phyloP scores from a whole-genome alignment of 306 rosid species.

The Casuarina glauca region DNA sequence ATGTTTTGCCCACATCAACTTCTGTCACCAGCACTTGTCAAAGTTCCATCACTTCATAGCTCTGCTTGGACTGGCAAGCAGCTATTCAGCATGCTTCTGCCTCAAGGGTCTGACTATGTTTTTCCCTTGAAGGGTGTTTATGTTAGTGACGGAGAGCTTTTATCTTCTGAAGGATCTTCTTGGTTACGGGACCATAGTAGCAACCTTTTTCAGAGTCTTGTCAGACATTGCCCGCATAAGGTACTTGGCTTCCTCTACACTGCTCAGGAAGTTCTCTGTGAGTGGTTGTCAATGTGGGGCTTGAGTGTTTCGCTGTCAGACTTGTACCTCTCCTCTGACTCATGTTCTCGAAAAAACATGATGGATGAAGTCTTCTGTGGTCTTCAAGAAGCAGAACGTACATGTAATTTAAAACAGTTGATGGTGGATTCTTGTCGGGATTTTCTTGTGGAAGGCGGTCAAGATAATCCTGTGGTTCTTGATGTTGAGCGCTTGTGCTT shows the following conservation, averaged over 20 bases:
- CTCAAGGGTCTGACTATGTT: conserved; percentile 54
- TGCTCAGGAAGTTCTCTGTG: conserved; percentile 78
- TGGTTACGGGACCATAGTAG: conserved; percentile 67
- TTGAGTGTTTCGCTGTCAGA: conserved; percentile 90
- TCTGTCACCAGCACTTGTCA: conserved; percentile 53
- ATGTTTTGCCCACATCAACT: conserved; percentile 50
- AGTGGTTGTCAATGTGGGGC: conserved; percentile 84
- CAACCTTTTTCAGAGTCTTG: conserved; percentile 63
- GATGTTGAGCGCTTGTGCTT: conserved; percentile 49
- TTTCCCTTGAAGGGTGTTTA: conserved; percentile 50
- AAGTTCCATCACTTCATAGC: conserved; percentile 49
- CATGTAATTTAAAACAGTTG: conserved; percentile 65
- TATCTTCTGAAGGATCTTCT: conserved; percentile 72
- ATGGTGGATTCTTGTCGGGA: conserved; percentile 51
- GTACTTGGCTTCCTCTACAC: conserved; percentile 56
- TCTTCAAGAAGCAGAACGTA: conserved; percentile 70
- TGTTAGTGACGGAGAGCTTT: conserved; percentile 59
- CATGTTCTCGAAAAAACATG: conserved; percentile 64
- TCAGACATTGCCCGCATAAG: conserved; percentile 44
- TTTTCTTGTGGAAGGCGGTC: conserved; percentile 46
- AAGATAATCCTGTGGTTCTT: conserved; percentile 37
- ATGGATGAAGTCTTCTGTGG: conserved; percentile 72
- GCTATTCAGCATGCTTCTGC: conserved; percentile 79
- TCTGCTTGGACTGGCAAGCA: conserved; percentile 85
- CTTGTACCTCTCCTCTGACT: conserved; percentile 62